Percentiles rank a stretch among this genome's conserved stretches.
Evolutionary conservation across 257 asterid genomes (phyloP).

Genomic region (Perilla frutescens): DNA sequence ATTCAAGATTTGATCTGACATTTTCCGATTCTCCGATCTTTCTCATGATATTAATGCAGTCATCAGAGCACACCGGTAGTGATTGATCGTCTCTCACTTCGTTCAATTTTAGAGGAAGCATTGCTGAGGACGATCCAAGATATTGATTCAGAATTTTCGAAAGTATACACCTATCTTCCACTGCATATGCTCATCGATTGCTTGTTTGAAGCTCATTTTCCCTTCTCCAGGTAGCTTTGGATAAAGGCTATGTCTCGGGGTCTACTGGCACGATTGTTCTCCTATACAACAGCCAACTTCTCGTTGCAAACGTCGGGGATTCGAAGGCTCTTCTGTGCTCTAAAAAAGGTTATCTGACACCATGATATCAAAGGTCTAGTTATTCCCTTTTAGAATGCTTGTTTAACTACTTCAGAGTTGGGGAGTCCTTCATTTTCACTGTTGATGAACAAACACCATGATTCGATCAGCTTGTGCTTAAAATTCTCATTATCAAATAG

Average conservation of each 20-base stretch:
- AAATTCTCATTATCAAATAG: slow-evolving; percentile 14
- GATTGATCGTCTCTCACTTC: slow-evolving; percentile 38
- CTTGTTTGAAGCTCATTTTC: slow-evolving; percentile 28
- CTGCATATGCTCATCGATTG: slow-evolving; percentile 14
- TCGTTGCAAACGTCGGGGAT: slow-evolving; percentile 70
- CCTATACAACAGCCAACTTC: slow-evolving; percentile 52
- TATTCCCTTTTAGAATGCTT: too few species aligned
- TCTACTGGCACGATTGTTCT: slow-evolving; percentile 63
- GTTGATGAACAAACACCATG: background rate
- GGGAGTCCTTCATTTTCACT: background rate
- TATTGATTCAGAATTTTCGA: slow-evolving; percentile 67
- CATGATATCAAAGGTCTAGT: too few species aligned
- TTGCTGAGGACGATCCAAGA: slow-evolving; percentile 64
- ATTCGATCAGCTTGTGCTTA: background rate
- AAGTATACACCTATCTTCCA: slow-evolving; percentile 43
- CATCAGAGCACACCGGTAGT: slow-evolving; percentile 30
- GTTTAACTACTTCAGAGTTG: too few species aligned
- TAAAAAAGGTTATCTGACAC: slow-evolving; percentile 18
- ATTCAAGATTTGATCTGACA: background rate
- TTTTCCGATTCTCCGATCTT: slow-evolving; percentile 12
- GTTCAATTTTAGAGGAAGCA: slow-evolving; percentile 58
- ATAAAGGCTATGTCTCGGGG: slow-evolving; percentile 58
- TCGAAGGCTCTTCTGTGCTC: slow-evolving; percentile 79
- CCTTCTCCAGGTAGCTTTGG: slow-evolving; percentile 64
- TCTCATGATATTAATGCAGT: slow-evolving; percentile 42